These are phyloP conservation scores for Kwoniella bestiolae DNA, from an alignment of 768 basidiomycete genomes.

Conservation along the genomic window DNA sequence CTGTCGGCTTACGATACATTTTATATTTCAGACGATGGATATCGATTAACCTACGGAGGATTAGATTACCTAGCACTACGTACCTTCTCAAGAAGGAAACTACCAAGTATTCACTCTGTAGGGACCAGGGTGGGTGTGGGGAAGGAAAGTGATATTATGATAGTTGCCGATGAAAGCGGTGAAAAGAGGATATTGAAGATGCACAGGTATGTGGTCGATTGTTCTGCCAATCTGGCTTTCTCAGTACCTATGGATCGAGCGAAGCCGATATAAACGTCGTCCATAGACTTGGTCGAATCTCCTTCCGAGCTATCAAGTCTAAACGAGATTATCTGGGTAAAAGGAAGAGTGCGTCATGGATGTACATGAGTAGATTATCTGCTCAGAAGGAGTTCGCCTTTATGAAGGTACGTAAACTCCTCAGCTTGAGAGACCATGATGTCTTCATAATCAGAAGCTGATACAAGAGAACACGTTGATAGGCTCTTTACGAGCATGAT, in stretches of 20 bases:
- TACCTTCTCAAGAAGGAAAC: constrained; percentile 77
- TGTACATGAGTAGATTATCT: constrained; percentile 96
- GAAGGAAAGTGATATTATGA: constrained; percentile 82
- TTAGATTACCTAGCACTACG: constrained; percentile 95
- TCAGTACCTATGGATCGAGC: constrained; percentile 11
- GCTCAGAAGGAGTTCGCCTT: constrained; percentile 99
- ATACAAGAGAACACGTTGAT: background rate
- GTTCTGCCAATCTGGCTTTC: constrained; percentile 1
- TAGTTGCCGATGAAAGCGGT: constrained; percentile 73
- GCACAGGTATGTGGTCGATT: constrained; percentile 69
- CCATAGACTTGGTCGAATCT: constrained; percentile 87
- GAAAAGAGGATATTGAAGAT: constrained; percentile 89
- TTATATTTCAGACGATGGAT: constrained; percentile 79
- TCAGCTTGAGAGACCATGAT: background rate
- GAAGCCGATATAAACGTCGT: constrained; percentile 2
- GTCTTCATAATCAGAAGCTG: background rate
- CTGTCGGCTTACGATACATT: constrained; percentile 5
- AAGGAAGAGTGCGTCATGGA: constrained; percentile 95
- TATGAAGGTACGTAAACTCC: constrained; percentile 74
- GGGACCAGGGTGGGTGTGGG: constrained; percentile 99
- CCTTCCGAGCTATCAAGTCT: constrained; percentile 93
- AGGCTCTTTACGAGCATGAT: constrained; percentile 88
- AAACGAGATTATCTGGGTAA: constrained; percentile 97
- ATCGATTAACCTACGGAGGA: constrained; percentile 96
- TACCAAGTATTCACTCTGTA: constrained; percentile 81